These are phyloP conservation scores for Ophiostoma angusticollis DNA, from an alignment of 2,329 filamentous ascomycete genomes.

Conservation along the genomic window DNA sequence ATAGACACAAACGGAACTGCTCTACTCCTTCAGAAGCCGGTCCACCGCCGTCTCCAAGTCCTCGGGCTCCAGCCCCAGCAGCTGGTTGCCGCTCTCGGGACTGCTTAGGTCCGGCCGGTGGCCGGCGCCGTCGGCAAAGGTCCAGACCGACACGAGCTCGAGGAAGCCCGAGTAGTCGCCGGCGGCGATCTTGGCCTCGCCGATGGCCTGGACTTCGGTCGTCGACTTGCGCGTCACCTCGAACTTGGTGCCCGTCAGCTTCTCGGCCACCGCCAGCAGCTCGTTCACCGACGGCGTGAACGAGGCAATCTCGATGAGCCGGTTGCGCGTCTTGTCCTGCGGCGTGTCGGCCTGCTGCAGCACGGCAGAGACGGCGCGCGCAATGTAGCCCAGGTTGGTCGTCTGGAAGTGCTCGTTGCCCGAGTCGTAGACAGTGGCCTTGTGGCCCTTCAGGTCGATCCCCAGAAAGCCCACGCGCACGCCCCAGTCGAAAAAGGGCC, in stretches of 20 bases:
- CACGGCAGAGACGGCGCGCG: constrained; percentile 16
- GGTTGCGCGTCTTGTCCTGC: constrained; percentile 22
- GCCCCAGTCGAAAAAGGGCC: constrained; percentile 26
- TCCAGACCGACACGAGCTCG: constrained; percentile 18
- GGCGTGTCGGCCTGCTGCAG: constrained; percentile 17
- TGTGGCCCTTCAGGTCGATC: constrained; percentile 30
- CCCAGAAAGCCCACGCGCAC: constrained; percentile 37
- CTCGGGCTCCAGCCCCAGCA: constrained; percentile 17
- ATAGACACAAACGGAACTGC: neutral
- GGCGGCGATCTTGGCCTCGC: constrained; percentile 27
- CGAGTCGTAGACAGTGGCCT: constrained; percentile 22
- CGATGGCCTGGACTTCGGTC: constrained; percentile 24
- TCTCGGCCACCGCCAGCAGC: constrained; percentile 39
- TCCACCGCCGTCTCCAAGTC: constrained; percentile 11
- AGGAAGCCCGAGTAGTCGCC: constrained; percentile 25
- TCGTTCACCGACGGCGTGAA: constrained; percentile 46
- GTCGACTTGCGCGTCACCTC: constrained; percentile 26
- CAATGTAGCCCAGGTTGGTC: constrained; percentile 18
- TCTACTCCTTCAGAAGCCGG: constrained; percentile 9
- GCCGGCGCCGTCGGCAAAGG: constrained; percentile 25
- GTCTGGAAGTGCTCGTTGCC: constrained; percentile 16
- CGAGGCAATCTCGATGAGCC: constrained; percentile 42
- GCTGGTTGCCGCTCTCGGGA: constrained; percentile 15
- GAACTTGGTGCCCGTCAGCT: constrained; percentile 36
- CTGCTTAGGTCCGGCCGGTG: constrained; percentile 13